These are phyloP conservation scores for Ceratobasidium sp. DNA, from an alignment of 1,284 basidiomycete genomes.

Conservation along the genomic window DNA sequence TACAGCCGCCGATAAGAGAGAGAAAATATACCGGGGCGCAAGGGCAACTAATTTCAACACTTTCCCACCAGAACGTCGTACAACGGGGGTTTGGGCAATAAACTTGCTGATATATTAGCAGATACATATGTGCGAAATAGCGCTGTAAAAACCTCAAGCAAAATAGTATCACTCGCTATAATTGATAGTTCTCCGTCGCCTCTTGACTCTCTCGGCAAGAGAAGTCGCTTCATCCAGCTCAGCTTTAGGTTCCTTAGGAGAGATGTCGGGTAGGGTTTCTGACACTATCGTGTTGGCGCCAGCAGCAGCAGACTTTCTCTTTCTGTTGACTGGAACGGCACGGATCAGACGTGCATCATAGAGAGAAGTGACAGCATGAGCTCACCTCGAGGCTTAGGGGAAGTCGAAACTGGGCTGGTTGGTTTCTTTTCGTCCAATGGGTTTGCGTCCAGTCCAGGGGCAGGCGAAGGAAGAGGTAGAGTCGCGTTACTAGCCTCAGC, in stretches of 20 bases:
- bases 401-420: neutral
- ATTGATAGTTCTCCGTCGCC: neutral
- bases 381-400: slow-evolving; percentile 10
- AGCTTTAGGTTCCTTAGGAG: neutral
- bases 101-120: neutral
- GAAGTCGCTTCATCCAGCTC: neutral
- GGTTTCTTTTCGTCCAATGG: slow-evolving; percentile 7
- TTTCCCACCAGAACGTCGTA: neutral
- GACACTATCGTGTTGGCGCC: neutral
- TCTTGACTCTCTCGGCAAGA: slow-evolving; percentile 7
- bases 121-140: neutral
- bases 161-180: neutral
- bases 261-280: neutral
- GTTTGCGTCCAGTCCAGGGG: neutral
- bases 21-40: neutral
- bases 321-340: neutral
- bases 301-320: slow-evolving; percentile 17
- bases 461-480: slow-evolving; percentile 23
- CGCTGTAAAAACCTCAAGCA: neutral
- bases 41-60: neutral
- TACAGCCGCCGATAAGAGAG: neutral
- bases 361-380: neutral
- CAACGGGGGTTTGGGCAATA: neutral
- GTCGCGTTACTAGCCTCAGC: slow-evolving; percentile 5
- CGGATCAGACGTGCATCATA: neutral